These are phyloP conservation scores for Cajanus cajan DNA, from an alignment of 306 rosid species.

Conservation along the genomic window DNA sequence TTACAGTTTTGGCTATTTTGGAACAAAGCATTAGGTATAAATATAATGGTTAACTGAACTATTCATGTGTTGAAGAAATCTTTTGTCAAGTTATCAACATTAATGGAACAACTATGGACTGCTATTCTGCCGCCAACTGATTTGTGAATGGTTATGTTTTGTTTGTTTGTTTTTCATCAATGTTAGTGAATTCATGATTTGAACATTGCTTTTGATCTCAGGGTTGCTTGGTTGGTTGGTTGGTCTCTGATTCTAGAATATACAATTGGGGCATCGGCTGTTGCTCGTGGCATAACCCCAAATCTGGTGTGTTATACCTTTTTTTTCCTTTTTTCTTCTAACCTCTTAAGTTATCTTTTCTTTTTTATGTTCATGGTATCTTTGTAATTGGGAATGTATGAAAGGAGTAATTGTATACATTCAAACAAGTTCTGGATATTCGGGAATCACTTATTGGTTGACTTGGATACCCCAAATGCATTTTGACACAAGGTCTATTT, in stretches of 20 bases:
- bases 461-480: neutral
- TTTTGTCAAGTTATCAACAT: neutral
- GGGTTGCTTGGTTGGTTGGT: constrained; percentile 94
- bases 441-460: neutral
- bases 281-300: constrained; percentile 96
- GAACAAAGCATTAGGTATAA: neutral
- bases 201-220: constrained; percentile 32
- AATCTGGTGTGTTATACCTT: constrained; percentile 65
- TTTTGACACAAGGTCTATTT: neutral
- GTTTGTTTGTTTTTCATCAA: neutral
- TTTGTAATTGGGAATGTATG: neutral
- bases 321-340: neutral
- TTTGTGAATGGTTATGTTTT: constrained; percentile 2
- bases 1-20: constrained; percentile 13
- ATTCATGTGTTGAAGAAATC: constrained; percentile 9
- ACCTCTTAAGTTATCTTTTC: neutral
- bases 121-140: constrained; percentile 4
- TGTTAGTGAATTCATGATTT: constrained; percentile 13
- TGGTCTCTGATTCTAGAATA: constrained; percentile 93
- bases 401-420: neutral
- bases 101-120: neutral
- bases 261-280: constrained; percentile 89
- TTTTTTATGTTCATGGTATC: neutral
- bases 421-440: neutral
- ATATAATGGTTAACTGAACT: neutral